Conservation (phyloP, 2,329 filamentous ascomycete genomes). For the Sporothrix pseudoabietina region DNA sequence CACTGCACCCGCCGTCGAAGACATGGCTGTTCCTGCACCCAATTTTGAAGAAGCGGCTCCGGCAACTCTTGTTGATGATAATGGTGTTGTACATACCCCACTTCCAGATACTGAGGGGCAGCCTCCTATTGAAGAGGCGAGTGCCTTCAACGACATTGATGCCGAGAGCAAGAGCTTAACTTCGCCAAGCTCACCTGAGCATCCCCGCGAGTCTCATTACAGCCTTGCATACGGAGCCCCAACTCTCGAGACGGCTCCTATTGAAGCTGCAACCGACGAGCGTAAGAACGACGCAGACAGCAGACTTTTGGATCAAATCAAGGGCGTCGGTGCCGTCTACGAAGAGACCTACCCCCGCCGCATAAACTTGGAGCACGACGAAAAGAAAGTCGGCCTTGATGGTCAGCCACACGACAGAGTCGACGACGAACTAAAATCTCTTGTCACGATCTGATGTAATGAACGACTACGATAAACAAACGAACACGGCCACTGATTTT, state of each 20-base stretch:
- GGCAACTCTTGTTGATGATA: not conserved
- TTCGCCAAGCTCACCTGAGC: not conserved
- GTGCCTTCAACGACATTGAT: not conserved
- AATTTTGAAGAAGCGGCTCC: not conserved
- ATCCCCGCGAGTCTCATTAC: not conserved
- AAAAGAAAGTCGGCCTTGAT: not conserved
- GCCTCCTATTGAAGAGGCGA: not conserved
- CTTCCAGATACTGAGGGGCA: not conserved
- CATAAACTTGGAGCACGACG: conserved; percentile 1
- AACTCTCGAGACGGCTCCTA: not conserved
- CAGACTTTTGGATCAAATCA: not conserved
- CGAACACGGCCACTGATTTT: not conserved
- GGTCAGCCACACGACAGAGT: not conserved
- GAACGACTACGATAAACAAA: not conserved
- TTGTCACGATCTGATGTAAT: not conserved
- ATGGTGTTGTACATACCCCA: not conserved
- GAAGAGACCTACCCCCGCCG: not conserved
- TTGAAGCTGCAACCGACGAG: not conserved
- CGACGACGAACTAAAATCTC: not conserved
- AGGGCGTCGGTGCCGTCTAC: conserved; percentile 5
- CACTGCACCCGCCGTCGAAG: not conserved
- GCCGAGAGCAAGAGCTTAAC: not conserved
- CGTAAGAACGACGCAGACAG: not conserved
- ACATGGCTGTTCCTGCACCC: not conserved
- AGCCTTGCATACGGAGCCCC: not conserved